Base-by-base conservation (phyloP, 2,329 filamentous ascomycete genomes). In the Paecilomyces sp. region DNA sequence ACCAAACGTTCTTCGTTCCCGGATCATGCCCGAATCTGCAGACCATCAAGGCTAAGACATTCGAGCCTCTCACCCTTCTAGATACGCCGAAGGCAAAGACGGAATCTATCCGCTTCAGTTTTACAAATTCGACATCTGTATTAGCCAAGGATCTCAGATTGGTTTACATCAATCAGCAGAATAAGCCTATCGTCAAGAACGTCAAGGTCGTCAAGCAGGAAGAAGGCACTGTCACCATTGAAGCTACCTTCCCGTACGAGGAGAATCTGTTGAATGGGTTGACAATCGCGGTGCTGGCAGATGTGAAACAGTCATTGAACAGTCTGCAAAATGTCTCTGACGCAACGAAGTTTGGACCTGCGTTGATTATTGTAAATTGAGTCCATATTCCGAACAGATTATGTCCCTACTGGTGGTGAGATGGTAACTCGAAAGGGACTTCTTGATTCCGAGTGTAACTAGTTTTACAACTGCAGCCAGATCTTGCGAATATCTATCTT, bases 1-100 rank as follows among this genome's bases (percentile, higher is more conserved):
- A 83, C 67, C 77, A 81, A 60, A 70, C 75, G 54, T 87, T 88
- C 66, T 69, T 86, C 62, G 80, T 87, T 1, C 78, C 78, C 0
- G 79, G 77, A 25, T 80, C 80, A 2, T 89, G 87, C 75, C 79
- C 80, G 52, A 53, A 30, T 30, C 51, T 53, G 62, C 66, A 74
- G 50, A 69, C 74, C 31, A 81, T 85, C 65, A 65, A 74, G 8
- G 73, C 88, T 25, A 80, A 81, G 25, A 77, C 81, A 61, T 85
- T 87, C 71, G 75, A 78, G 2, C 65, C 77, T 1, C 71, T 88
- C 50, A 74, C 65, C 1, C 73, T 85, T 18, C 64, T 74, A 11
- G 15, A 13, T 25, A 30, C 51, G 3, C 51, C 51, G 7, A 30
- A 6, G 24, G 51, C 80, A 15, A 64, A 72, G 60, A 74, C 83